Evolutionary conservation across 352 stramenopile genomes (phyloP), one percentile per base, ranked within the genome.

Genomic region (Phytophthora pluvialis): DNA sequence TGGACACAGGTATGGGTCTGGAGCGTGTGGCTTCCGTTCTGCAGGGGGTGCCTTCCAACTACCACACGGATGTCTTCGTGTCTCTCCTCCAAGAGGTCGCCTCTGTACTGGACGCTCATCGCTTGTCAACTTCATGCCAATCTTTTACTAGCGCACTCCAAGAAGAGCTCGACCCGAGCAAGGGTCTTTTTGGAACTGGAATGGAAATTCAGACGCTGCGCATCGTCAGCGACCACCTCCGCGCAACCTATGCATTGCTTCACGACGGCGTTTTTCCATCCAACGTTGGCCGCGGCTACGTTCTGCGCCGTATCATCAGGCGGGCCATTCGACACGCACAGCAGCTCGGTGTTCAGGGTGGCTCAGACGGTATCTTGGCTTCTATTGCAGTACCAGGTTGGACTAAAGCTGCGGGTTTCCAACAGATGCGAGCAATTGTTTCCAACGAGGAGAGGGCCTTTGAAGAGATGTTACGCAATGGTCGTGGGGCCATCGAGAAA

Each of bases 1-100:
- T 99, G 28, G 97, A 99, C 80, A 99, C 96, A 28, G 97, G 97
- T 44, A 99, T 99, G 97, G 97, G 96, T 40, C 97, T 99, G 39
- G 96, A 99, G 73, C 92, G 96, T 31, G 78, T 99, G 12, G 90
- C 95, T 21, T 98, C 88, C 25, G 98, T 99, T 70, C 78, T 99
- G 32, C 96, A 99, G 72, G 81, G 81, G 21, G 90, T 98, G 15
- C 87, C 93, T 57, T 98, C 88, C 50, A 98, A 99, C 72, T 99
- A 99, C 77, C 95, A 99, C 75, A 99, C 96, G 10, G 97, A 99
- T 72, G 77, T 94, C 26, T 99, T 99, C 69, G 87, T 94, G 38
- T 94, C 96, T 21, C 73, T 99, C n/a, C 83, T 97, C 46, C 36
- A 70, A 31, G 46, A 78, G 5, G 74, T 78, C 16, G 80, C 77